Conservation (phyloP, 1,284 basidiomycete genomes). For the Phellinidium pouzarii region DNA sequence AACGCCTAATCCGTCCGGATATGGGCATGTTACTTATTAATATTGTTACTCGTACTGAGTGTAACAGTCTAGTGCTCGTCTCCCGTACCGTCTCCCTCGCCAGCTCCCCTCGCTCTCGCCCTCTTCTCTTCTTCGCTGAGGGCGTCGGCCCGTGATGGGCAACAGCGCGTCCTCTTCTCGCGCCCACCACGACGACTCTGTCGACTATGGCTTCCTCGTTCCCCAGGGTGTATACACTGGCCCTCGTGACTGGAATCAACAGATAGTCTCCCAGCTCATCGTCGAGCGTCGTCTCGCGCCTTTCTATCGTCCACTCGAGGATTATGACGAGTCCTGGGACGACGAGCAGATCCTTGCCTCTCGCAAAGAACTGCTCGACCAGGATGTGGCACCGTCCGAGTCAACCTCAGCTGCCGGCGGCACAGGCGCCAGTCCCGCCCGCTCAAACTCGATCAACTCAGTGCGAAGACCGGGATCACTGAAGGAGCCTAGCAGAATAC, state of each 20-base stretch:
- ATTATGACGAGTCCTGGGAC: slow-evolving; percentile 84
- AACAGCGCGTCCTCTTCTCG: slow-evolving; percentile 70
- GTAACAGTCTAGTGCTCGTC: too few species aligned
- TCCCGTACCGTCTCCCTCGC: slow-evolving; percentile 17
- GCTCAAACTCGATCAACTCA: slow-evolving; percentile 28
- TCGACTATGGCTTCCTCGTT: slow-evolving; percentile 76
- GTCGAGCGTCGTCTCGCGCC: slow-evolving; percentile 85
- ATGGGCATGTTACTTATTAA: too few species aligned
- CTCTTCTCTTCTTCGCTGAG: slow-evolving; percentile 3
- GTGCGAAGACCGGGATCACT: slow-evolving; percentile 39
- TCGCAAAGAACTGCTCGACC: slow-evolving; percentile 53
- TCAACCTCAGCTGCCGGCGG: slow-evolving; percentile 25
- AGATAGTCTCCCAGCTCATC: slow-evolving; percentile 82
- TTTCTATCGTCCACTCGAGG: slow-evolving; percentile 93
- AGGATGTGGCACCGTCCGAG: slow-evolving; percentile 33
- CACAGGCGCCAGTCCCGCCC: slow-evolving; percentile 23
- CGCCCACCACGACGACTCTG: slow-evolving; percentile 65
- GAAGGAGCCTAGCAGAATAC: slow-evolving; percentile 52
- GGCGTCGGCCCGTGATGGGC: slow-evolving; percentile 46
- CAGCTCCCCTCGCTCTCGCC: slow-evolving; percentile 17
- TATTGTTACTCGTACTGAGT: too few species aligned
- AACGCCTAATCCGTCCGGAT: too few species aligned
- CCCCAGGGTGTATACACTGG: slow-evolving; percentile 91
- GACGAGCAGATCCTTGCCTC: slow-evolving; percentile 77
- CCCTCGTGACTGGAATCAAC: slow-evolving; percentile 84